phyloP scores from a whole-genome alignment of 225 moss, liverwort and hornwort genomes.

The Rhytidiadelphus loreus region DNA sequence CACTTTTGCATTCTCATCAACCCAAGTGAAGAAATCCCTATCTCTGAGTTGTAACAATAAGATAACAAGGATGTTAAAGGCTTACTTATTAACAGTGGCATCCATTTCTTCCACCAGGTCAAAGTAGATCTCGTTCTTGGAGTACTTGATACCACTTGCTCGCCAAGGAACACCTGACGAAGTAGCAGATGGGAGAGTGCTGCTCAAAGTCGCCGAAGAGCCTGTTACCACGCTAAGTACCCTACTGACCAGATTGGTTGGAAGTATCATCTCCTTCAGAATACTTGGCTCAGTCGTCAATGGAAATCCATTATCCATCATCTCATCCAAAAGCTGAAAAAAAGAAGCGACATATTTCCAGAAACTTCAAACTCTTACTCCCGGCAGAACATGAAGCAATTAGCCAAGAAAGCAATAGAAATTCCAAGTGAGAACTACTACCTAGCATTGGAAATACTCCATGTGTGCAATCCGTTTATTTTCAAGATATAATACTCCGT shows the following conservation, averaged over 20 bases:
- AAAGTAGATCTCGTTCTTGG: slow-evolving; percentile 85
- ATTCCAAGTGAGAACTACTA: not conserved
- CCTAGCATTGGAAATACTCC: not conserved
- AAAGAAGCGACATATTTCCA: slow-evolving; percentile 2
- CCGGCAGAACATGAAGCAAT: not conserved
- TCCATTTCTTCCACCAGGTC: slow-evolving; percentile 98
- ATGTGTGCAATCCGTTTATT: not conserved
- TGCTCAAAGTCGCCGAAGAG: slow-evolving; percentile 74
- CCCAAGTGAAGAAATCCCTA: not conserved
- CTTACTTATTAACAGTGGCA: slow-evolving; percentile 89
- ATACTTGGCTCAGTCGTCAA: slow-evolving; percentile 84
- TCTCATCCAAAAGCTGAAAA: slow-evolving; percentile 94
- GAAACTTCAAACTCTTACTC: not conserved
- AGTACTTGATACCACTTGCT: slow-evolving; percentile 73
- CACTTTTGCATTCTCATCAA: not conserved
- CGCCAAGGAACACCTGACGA: slow-evolving; percentile 91
- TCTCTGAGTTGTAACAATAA: not conserved
- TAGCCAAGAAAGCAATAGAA: not conserved
- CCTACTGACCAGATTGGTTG: slow-evolving; percentile 84
- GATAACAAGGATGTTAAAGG: not conserved
- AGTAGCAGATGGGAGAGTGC: slow-evolving; percentile 61
- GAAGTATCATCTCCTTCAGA: slow-evolving; percentile 90
- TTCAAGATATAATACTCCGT: not conserved
- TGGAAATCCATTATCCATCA: slow-evolving; percentile 99
- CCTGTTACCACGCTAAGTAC: slow-evolving; percentile 93